Conservation (phyloP, 2,329 filamentous ascomycete species). For the Claviceps fusiformis region DNA sequence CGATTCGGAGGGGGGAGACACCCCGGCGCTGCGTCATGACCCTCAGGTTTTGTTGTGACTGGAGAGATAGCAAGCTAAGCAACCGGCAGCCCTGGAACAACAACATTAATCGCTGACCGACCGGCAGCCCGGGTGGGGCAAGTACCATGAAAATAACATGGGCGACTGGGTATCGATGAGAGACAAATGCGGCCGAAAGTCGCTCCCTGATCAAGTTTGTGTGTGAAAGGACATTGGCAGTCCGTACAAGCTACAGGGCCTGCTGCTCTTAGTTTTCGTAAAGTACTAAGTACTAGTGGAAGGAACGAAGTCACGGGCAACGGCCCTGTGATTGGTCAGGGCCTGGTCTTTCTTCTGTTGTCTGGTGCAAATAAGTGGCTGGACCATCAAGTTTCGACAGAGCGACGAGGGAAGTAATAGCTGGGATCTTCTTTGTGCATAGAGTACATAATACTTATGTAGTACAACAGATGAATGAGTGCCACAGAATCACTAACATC, state of each 20-base stretch:
- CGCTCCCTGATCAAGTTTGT: background rate
- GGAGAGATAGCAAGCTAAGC: background rate
- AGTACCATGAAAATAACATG: background rate
- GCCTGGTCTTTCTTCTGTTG: background rate
- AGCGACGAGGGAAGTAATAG: background rate
- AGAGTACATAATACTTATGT: too few relatives aligned
- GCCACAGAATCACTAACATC: background rate
- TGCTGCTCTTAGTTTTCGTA: background rate
- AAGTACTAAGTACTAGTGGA: background rate
- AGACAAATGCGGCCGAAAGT: background rate
- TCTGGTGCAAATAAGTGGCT: background rate
- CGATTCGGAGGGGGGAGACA: background rate
- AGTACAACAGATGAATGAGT: background rate
- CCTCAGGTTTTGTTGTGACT: slow-evolving; percentile 1
- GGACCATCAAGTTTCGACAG: background rate
- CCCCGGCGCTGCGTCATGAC: slow-evolving; percentile 4
- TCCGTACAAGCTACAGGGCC: background rate
- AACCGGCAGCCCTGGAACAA: background rate
- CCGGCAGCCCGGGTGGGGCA: background rate
- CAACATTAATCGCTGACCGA: background rate
- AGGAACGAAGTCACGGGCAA: background rate
- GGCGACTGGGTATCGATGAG: background rate
- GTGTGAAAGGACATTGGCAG: background rate
- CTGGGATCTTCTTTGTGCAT: too few relatives aligned
- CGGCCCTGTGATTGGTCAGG: background rate